phyloP scores from a whole-genome alignment of 208 protist species.

The Crithidia brevicula region DNA sequence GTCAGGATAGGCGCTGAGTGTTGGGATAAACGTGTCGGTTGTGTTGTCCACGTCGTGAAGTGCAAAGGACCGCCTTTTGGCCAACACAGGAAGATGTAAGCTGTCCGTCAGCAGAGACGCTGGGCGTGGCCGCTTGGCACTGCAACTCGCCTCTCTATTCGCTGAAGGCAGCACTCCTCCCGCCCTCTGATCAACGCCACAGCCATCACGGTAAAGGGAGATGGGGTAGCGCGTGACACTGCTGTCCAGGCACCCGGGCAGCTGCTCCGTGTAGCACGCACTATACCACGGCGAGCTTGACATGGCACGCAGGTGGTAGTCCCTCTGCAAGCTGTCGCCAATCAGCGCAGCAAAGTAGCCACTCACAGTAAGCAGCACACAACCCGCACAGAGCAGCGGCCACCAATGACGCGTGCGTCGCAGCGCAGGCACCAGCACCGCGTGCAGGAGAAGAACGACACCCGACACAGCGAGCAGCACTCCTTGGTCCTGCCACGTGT shows the following conservation, averaged over 20 bases:
- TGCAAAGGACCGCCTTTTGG: too few species aligned
- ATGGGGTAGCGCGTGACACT: not conserved
- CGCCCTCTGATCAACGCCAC: not conserved
- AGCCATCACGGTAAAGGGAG: slow-evolving; percentile 15
- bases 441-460: slow-evolving; percentile 27
- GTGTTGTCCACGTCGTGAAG: slow-evolving; percentile 27
- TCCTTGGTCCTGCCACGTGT: slow-evolving; percentile 28
- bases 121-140: too few species aligned
- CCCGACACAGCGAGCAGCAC: slow-evolving; percentile 19
- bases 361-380: slow-evolving; percentile 22
- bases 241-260: slow-evolving; percentile 13
- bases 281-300: slow-evolving; percentile 33
- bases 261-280: slow-evolving; percentile 27
- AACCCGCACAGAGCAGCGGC: slow-evolving; percentile 28
- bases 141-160: not conserved
- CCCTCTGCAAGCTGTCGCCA: slow-evolving; percentile 4
- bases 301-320: slow-evolving; percentile 18
- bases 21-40: slow-evolving; percentile 46
- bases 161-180: not conserved
- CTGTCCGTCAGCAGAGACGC: too few species aligned
- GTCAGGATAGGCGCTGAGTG: slow-evolving; percentile 32
- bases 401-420: slow-evolving; percentile 36
- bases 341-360: slow-evolving; percentile 19
- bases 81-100: too few species aligned
- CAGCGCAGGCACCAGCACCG: slow-evolving; percentile 41